Conservation (phyloP, 495 filamentous ascomycete genomes). For the Aspergillus sparsus region DNA sequence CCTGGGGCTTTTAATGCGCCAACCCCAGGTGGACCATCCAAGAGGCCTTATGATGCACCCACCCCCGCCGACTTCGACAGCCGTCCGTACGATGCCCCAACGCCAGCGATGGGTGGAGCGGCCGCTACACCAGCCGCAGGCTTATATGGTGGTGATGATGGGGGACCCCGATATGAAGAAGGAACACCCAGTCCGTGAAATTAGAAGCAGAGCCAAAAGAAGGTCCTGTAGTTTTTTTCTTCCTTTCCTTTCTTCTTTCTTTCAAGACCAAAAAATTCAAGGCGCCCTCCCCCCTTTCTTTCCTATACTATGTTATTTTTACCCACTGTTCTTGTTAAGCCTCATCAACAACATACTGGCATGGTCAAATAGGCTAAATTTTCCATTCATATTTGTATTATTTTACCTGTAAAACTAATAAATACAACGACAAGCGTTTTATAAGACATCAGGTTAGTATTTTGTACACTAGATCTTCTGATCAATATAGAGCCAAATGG, state of each 20-base stretch:
- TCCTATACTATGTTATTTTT: neutral
- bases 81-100: conserved; percentile 70
- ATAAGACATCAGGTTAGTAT: neutral
- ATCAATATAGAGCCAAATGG: neutral
- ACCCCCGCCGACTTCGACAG: conserved; percentile 61
- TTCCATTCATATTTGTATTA: conserved; percentile 12
- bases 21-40: conserved; percentile 50
- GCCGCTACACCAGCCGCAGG: conserved; percentile 77
- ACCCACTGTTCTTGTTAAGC: conserved; percentile 5
- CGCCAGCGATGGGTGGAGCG: conserved; percentile 68
- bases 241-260: too few species aligned
- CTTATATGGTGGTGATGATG: conserved; percentile 56
- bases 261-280: conserved; percentile 7
- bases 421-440: neutral
- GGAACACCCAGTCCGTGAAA: conserved; percentile 50
- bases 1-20: conserved; percentile 65
- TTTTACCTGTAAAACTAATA: neutral
- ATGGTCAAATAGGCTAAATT: conserved; percentile 9
- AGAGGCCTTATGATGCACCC: conserved; percentile 54
- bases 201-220: neutral
- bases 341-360: conserved; percentile 15
- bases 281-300: neutral
- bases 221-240: too few species aligned
- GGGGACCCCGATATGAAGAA: conserved; percentile 58
- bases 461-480: too few species aligned